Percentiles rank a stretch among this genome's conserved stretches.
Evolutionary conservation across 2,329 filamentous ascomycete genomes (phyloP).

Genomic region (Pseudogymnoascus sp.): DNA sequence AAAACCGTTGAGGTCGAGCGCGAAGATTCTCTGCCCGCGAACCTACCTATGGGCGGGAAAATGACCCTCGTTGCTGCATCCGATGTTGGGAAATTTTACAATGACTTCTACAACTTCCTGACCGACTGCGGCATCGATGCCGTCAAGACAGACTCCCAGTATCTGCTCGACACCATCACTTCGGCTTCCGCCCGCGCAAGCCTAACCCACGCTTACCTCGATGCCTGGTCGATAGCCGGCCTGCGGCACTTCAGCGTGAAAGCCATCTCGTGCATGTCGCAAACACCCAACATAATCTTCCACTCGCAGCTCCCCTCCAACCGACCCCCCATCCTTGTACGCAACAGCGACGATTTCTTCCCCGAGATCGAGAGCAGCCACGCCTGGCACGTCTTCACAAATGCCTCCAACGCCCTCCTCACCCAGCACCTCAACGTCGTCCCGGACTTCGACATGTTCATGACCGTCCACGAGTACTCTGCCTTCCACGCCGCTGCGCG

Average conservation of each 20-base stretch:
- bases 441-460: slow-evolving; percentile 73
- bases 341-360: slow-evolving; percentile 91
- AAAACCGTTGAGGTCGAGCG: slow-evolving; percentile 57
- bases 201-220: slow-evolving; percentile 68
- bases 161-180: slow-evolving; percentile 69
- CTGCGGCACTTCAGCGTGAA: slow-evolving; percentile 69
- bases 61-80: slow-evolving; percentile 67
- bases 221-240: slow-evolving; percentile 73
- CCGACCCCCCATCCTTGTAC: slow-evolving; percentile 62
- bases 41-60: slow-evolving; percentile 47
- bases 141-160: slow-evolving; percentile 88
- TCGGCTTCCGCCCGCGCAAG: slow-evolving; percentile 60
- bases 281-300: slow-evolving; percentile 78
- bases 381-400: slow-evolving; percentile 91
- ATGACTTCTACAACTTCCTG: slow-evolving; percentile 86
- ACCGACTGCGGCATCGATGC: slow-evolving; percentile 65
- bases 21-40: slow-evolving; percentile 37
- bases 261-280: slow-evolving; percentile 91
- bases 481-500: slow-evolving; percentile 83
- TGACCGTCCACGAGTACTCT: slow-evolving; percentile 57
- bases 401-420: slow-evolving; percentile 79
- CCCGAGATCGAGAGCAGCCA: slow-evolving; percentile 73
- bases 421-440: slow-evolving; percentile 78
- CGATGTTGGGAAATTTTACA: slow-evolving; percentile 69
- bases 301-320: slow-evolving; percentile 72